Conservation (phyloP, 495 filamentous ascomycete species). For the Cryomyces minteri region DNA sequence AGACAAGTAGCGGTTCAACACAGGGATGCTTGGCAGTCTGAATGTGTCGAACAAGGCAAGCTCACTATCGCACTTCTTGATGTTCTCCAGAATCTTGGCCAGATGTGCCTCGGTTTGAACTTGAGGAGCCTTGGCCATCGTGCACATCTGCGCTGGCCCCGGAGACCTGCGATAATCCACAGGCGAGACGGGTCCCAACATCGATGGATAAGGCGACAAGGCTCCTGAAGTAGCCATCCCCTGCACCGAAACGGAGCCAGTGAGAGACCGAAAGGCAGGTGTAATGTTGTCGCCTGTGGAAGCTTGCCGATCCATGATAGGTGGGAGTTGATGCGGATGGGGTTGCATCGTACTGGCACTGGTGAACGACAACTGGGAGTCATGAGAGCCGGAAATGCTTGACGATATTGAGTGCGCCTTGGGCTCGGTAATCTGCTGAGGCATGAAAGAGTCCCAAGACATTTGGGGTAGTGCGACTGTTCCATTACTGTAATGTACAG, state of each 20-base stretch:
- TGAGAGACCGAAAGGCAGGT: conserved; percentile 45
- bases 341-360: conserved; percentile 32
- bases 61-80: conserved; percentile 60
- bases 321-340: conserved; percentile 39
- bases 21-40: conserved; percentile 57
- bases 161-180: conserved; percentile 51
- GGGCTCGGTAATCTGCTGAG: conserved; percentile 29
- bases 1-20: conserved; percentile 75
- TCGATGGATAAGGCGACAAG: conserved; percentile 57
- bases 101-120: conserved; percentile 59
- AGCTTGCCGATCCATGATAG: conserved; percentile 46
- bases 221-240: conserved; percentile 63
- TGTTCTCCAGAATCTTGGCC: conserved; percentile 65
- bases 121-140: conserved; percentile 24
- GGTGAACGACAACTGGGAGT: conserved; percentile 39
- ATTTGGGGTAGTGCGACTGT: conserved; percentile 70
- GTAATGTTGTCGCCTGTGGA: conserved; percentile 31
- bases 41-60: conserved; percentile 75
- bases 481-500: conserved; percentile 41
- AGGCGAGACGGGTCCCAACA: conserved; percentile 54
- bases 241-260: conserved; percentile 48
- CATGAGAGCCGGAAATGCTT: conserved; percentile 44
- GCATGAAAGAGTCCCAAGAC: conserved; percentile 74
- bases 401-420: conserved; percentile 51
- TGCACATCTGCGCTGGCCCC: conserved; percentile 29